Conservation (phyloP, 768 basidiomycete genomes). For the Russula lepida region DNA sequence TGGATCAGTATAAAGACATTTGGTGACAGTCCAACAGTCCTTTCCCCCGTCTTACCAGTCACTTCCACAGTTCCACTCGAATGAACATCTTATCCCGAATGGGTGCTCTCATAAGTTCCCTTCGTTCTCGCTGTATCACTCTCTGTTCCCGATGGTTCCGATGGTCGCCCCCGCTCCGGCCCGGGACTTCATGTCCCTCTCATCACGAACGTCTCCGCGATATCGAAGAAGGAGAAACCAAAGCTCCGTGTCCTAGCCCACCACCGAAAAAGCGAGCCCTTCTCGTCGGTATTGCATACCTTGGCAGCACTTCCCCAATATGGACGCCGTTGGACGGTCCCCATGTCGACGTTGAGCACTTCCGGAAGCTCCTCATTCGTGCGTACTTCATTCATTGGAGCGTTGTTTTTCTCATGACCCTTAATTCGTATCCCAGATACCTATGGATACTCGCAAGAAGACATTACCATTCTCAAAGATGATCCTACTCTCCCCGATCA, state of each 20-base stretch:
- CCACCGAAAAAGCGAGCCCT: constrained; percentile 12
- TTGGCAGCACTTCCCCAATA: background rate
- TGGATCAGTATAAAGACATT: background rate
- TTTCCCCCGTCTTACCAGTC: background rate
- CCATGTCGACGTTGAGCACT: constrained; percentile 9
- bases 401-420: background rate
- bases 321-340: constrained; percentile 3
- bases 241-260: background rate
- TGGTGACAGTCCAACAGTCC: background rate
- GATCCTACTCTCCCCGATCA: background rate
- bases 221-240: background rate
- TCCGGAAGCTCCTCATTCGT: constrained; percentile 13
- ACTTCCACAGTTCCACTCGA: background rate
- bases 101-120: background rate
- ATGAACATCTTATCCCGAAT: background rate
- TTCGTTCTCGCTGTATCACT: background rate
- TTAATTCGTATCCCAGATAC: background rate
- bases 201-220: background rate
- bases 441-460: constrained; percentile 11
- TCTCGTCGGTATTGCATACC: constrained; percentile 21
- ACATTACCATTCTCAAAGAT: constrained; percentile 20
- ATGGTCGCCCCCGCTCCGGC: background rate
- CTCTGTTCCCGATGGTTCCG: background rate
- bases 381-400: background rate
- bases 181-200: background rate